Percentiles rank a stretch among this genome's conserved stretches.
phyloP scores from a whole-genome alignment of 2,329 filamentous ascomycete genomes.

The Aspergillus hortae region DNA sequence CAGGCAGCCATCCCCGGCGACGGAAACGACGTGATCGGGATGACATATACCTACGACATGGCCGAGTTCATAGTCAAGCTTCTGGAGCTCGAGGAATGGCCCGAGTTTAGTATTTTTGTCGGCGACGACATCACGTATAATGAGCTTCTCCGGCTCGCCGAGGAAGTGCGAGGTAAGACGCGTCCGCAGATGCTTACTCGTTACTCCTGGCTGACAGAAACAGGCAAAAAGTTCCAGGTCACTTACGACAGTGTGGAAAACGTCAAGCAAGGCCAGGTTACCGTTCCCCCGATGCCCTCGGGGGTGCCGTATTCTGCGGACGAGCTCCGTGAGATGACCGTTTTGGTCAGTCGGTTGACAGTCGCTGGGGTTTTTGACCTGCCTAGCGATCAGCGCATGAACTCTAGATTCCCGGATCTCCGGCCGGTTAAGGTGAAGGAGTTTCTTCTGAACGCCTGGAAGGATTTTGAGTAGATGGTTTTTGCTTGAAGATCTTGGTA shows the following conservation, averaged over 20 bases:
- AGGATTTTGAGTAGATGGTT: neutral
- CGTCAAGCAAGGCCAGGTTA: constrained; percentile 32
- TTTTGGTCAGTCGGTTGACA: constrained; percentile 25
- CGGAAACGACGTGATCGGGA: constrained; percentile 43
- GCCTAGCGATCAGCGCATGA: constrained; percentile 21
- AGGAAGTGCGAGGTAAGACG: constrained; percentile 39
- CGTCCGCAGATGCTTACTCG: neutral
- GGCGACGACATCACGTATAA: constrained; percentile 46
- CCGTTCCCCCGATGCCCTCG: constrained; percentile 26
- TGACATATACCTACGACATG: constrained; percentile 51
- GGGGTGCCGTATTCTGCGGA: constrained; percentile 15
- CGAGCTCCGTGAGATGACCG: constrained; percentile 24
- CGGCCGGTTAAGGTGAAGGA: constrained; percentile 21
- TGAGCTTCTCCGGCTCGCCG: constrained; percentile 43
- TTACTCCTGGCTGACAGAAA: neutral
- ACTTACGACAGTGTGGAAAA: constrained; percentile 31
- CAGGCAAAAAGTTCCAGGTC: constrained; percentile 35
- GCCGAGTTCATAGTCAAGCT: constrained; percentile 44
- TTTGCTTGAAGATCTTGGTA: no score
- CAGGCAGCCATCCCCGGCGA: constrained; percentile 49
- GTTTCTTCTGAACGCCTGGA: constrained; percentile 16
- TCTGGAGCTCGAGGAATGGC: constrained; percentile 46
- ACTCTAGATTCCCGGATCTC: constrained; percentile 20
- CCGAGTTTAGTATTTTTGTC: constrained; percentile 32
- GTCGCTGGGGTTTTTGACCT: constrained; percentile 27